A percentile compares a stretch with the other conserved stretches of the same genome.
phyloP scores from a whole-genome alignment of 495 filamentous ascomycete species.

The Xylaria bambusicola region DNA sequence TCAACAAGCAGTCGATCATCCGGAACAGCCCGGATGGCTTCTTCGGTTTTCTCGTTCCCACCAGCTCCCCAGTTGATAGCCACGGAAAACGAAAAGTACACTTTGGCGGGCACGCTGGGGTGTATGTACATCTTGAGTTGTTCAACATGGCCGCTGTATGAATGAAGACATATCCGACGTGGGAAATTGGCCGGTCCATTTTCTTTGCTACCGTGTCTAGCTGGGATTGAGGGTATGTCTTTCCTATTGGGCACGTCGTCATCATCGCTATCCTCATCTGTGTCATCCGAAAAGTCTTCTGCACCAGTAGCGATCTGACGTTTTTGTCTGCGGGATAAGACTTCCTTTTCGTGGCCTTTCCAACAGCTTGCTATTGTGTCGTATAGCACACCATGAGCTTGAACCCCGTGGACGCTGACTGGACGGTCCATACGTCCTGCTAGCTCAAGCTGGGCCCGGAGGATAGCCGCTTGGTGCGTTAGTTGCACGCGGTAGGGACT shows the following conservation, averaged over 20 bases:
- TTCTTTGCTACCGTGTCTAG: background rate
- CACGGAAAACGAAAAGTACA: constrained; percentile 88
- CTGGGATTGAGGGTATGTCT: constrained; percentile 7
- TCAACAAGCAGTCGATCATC: constrained; percentile 80
- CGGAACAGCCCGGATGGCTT: constrained; percentile 73
- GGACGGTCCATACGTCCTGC: constrained; percentile 80
- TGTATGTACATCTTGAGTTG: constrained; percentile 76
- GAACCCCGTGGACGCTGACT: constrained; percentile 88
- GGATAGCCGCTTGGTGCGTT: constrained; percentile 72
- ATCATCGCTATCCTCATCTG: constrained; percentile 32
- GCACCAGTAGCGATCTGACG: constrained; percentile 44
- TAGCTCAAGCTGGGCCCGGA: constrained; percentile 80
- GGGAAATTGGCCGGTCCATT: constrained; percentile 64
- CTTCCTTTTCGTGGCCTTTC: constrained; percentile 76
- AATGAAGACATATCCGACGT: constrained; percentile 90
- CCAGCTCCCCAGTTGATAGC: constrained; percentile 72
- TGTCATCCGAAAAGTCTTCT: constrained; percentile 52
- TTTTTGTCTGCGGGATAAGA: constrained; percentile 64
- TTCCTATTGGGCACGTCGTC: constrained; percentile 16
- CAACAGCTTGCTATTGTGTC: constrained; percentile 75
- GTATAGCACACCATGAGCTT: constrained; percentile 81
- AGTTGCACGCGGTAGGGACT: constrained; percentile 75
- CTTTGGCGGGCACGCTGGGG: constrained; percentile 68
- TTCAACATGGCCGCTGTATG: constrained; percentile 81
- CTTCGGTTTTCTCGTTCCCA: constrained; percentile 50